Percentiles rank a stretch among this genome's conserved stretches.
These are phyloP conservation scores for Zea luxurians DNA, from an alignment of 176 grass and related monocot genomes.

Conservation along the genomic window DNA sequence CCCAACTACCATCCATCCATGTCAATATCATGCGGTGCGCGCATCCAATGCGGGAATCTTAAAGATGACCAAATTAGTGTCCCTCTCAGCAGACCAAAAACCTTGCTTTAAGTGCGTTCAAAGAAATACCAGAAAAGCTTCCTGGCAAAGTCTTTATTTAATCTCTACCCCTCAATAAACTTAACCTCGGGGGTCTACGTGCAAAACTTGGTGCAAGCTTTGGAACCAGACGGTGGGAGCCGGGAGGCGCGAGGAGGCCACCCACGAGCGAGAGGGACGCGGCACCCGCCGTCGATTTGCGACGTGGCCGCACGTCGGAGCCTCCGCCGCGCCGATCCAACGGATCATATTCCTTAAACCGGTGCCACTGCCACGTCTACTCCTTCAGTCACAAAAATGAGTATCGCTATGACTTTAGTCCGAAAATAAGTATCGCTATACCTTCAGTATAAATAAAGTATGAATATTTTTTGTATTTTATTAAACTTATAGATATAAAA, in stretches of 20 bases:
- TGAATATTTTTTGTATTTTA: no score
- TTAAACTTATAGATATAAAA: no score
- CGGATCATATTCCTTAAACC: background rate
- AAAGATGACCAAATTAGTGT: slow-evolving; percentile 30
- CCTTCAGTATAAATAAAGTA: no score
- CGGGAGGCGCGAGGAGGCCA: background rate
- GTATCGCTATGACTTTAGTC: no score
- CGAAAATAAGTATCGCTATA: no score
- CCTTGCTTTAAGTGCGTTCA: slow-evolving; percentile 48
- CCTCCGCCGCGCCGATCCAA: background rate
- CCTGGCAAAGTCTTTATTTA: slow-evolving; percentile 41
- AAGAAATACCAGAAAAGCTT: slow-evolving; percentile 57
- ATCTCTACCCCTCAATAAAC: background rate
- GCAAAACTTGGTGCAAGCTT: background rate
- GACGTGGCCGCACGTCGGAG: background rate
- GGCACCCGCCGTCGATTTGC: slow-evolving; percentile 2
- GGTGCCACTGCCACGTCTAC: no score
- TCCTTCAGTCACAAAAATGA: no score
- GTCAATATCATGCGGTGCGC: slow-evolving; percentile 27
- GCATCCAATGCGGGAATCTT: slow-evolving; percentile 32
- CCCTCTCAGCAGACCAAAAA: slow-evolving; percentile 27
- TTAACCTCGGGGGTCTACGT: background rate
- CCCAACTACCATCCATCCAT: slow-evolving; percentile 2
- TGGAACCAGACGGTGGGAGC: slow-evolving; percentile 6
- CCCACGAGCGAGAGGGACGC: slow-evolving; percentile 34